These are phyloP conservation scores for Penicillium turbatum DNA, from an alignment of 495 filamentous ascomycete species.

Conservation along the genomic window DNA sequence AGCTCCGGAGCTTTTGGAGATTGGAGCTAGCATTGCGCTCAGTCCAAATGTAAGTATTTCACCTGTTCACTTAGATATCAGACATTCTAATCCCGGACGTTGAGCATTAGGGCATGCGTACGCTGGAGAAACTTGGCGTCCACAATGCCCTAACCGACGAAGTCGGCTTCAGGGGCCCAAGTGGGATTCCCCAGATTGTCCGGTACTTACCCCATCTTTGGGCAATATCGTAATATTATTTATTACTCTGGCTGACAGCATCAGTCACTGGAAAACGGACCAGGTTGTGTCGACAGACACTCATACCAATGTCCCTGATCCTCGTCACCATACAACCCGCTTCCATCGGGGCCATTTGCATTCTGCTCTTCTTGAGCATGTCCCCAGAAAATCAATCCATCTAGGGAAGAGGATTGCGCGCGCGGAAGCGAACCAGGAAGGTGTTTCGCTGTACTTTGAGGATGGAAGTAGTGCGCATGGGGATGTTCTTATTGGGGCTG, in stretches of 20 bases:
- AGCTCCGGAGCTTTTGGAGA: conserved; percentile 41
- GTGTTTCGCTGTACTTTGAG: conserved; percentile 26
- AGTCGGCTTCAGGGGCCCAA: conserved; percentile 38
- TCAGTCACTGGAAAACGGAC: conserved; percentile 41
- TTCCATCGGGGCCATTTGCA: conserved; percentile 48
- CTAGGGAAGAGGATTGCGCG: conserved; percentile 17
- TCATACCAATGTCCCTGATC: conserved; percentile 31
- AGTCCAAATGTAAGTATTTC: conserved; percentile 40
- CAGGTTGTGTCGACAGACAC: conserved; percentile 41
- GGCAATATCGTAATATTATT: no score
- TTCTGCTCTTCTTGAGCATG: conserved; percentile 38
- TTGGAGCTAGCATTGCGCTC: conserved; percentile 48
- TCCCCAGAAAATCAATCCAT: conserved; percentile 30
- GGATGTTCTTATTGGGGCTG: conserved; percentile 33
- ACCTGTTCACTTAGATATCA: neutral
- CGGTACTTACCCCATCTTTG: conserved; percentile 10
- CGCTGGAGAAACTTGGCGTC: conserved; percentile 44
- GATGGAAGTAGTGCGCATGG: conserved; percentile 29
- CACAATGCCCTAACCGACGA: conserved; percentile 37
- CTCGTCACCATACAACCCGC: conserved; percentile 42
- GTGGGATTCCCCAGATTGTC: conserved; percentile 36
- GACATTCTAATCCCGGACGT: neutral
- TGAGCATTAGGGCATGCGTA: conserved; percentile 37
- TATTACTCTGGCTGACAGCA: no score
- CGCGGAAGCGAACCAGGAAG: conserved; percentile 14